phyloP scores from a whole-genome alignment of 192 early-diverging fungal genomes.

The Podochytrium sp. region DNA sequence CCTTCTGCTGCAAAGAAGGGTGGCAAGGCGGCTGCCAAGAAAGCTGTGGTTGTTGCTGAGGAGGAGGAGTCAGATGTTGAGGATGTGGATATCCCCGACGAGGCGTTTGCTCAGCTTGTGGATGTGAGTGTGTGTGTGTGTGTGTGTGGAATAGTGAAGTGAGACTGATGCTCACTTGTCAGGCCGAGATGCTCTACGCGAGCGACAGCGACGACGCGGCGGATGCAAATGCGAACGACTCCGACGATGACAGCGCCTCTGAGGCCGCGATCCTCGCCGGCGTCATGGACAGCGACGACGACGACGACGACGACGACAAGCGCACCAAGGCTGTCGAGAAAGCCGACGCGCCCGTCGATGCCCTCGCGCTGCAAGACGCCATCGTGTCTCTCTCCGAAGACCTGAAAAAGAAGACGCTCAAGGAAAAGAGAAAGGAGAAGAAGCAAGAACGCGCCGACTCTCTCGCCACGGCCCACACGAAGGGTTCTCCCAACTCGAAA shows the following conservation, averaged over 20 bases:
- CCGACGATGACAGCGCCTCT: slow-evolving; percentile 10
- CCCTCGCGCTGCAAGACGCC: slow-evolving; percentile 24
- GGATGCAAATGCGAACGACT: neutral
- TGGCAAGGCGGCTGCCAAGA: neutral
- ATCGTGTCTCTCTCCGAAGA: slow-evolving; percentile 4
- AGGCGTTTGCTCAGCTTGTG: neutral
- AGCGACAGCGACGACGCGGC: slow-evolving; percentile 9
- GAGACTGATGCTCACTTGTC: no score
- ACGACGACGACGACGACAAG: slow-evolving; percentile 18
- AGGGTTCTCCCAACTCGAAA: neutral
- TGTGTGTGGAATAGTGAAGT: no score
- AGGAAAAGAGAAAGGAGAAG: slow-evolving; percentile 27
- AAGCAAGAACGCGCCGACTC: neutral
- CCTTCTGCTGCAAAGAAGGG: neutral
- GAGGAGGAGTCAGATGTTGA: slow-evolving; percentile 15
- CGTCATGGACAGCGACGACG: slow-evolving; percentile 22
- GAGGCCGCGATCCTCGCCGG: slow-evolving; percentile 13
- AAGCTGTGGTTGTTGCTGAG: neutral
- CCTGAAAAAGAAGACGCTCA: neutral
- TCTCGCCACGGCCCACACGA: neutral
- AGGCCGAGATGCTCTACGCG: neutral
- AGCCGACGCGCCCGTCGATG: neutral
- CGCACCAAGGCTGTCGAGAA: slow-evolving; percentile 13
- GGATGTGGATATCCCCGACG: slow-evolving; percentile 17
- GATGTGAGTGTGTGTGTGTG: neutral